Base-by-base conservation (phyloP, 345 rosid species). In the Nephelium lappaceum region DNA sequence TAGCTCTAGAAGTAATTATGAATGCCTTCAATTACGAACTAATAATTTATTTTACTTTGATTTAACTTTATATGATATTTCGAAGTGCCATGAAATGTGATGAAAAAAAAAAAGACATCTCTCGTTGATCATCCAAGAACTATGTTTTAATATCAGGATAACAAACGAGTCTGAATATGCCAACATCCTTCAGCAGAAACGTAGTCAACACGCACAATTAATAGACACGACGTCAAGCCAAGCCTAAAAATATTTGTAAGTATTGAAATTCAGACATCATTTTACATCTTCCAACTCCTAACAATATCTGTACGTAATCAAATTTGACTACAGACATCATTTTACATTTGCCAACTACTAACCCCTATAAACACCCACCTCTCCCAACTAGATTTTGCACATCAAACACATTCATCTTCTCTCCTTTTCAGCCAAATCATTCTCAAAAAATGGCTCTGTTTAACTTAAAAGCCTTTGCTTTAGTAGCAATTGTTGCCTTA, bases 401-500 rank as follows among this genome's bases (percentile, higher is more conserved):
- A 41, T 24, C 49, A 42, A 73, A 19, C 25, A 19, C 14, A 5
- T 6, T 42, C 9, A 16, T 53, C 8, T 55, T 24, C 77, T 73
- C 21, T 31, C 6, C 45, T 2, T 31, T 31, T 71, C 1, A 9
- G 3, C 47, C 21, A 1, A 9, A 18, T 10, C n/a, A 5, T 21
- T 21, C 43, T 23, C 51, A 4, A 11, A 67, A 76, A 76, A 77
- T 77, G 79, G 73, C 73, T 9, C 4, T 19, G 6, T 58, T 36
- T 21, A 63, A 42, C 9, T 9, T 27, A 18, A 65, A 14, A 42
- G 49, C 63, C 11, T 45, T 77, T 45, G 10, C 21, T n/a, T 12
- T 77, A 8, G 25, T 73, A 49, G 51, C n/a, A 14, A 23, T 77
- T 39, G 67, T 84, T 0, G 58, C 69, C 11, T 68, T 76, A 11